Evolutionary conservation across 805 yeast species (phyloP).

Genomic region (Candida adriatica): DNA sequence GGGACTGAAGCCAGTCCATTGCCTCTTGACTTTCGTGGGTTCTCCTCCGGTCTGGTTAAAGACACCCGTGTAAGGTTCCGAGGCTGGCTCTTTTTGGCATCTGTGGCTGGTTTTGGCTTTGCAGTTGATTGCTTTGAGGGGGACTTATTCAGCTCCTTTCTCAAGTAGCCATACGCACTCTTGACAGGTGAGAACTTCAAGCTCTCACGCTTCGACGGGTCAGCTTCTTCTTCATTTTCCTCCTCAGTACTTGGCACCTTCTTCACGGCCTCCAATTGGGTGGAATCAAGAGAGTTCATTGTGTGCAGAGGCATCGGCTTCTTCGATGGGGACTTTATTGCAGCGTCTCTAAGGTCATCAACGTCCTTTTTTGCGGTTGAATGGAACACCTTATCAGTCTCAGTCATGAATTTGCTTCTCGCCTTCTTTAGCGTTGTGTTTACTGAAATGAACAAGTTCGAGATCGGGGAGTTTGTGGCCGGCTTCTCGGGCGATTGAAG

Average conservation of each 20-base stretch:
- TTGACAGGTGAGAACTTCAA: constrained; percentile 23
- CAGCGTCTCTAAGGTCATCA: neutral
- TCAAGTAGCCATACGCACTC: constrained; percentile 21
- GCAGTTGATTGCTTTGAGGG: constrained; percentile 2
- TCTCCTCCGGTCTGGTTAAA: constrained; percentile 16
- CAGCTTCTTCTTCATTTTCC: constrained; percentile 4
- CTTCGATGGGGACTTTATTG: neutral
- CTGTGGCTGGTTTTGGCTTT: constrained; percentile 1
- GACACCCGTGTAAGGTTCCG: constrained; percentile 20
- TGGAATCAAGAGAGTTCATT: neutral
- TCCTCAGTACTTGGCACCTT: neutral
- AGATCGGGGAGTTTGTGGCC: constrained; percentile 18
- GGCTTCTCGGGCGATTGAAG: constrained; percentile 4
- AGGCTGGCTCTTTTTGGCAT: constrained; percentile 5
- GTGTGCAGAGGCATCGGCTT: neutral
- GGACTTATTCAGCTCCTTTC: constrained; percentile 19
- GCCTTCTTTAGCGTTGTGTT: constrained; percentile 21
- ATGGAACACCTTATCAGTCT: constrained; percentile 9
- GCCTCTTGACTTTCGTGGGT: constrained; percentile 15
- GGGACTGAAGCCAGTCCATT: constrained; percentile 18
- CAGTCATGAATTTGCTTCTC: constrained; percentile 15
- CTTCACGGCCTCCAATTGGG: no score
- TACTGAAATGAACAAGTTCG: constrained; percentile 20
- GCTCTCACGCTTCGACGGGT: constrained; percentile 10
- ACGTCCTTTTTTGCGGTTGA: neutral